phyloP scores from a whole-genome alignment of 768 basidiomycete genomes.

The Strobilomyces echinocephalus region DNA sequence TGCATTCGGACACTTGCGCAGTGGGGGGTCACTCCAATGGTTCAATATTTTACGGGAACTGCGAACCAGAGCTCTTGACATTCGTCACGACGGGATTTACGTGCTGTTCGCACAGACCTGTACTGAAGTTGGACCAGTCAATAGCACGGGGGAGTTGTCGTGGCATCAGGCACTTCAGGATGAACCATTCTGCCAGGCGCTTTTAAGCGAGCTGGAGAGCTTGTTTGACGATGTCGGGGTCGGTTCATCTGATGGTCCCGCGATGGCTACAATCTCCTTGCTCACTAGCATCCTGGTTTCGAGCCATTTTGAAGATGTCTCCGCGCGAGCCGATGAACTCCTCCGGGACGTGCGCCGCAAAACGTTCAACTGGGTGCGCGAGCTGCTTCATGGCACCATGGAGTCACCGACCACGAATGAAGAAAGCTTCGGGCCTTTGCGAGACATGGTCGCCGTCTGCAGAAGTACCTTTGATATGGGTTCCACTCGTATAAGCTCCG shows the following conservation, averaged over 20 bases:
- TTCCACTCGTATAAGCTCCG: background rate
- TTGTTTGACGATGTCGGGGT: background rate
- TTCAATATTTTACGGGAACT: background rate
- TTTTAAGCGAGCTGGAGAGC: background rate
- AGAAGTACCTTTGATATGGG: background rate
- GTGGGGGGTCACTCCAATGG: background rate
- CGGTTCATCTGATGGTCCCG: background rate
- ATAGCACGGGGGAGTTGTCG: background rate
- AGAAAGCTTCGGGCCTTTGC: background rate
- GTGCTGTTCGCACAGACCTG: background rate
- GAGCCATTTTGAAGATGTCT: background rate
- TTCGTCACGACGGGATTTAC: background rate
- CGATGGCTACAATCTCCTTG: background rate
- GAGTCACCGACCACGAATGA: background rate
- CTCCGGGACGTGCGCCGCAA: background rate
- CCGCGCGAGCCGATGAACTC: background rate
- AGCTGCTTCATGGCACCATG: background rate
- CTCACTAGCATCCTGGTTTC: background rate
- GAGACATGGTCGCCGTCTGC: background rate
- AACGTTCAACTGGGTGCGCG: background rate
- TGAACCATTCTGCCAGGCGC: background rate
- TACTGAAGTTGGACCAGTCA: background rate
- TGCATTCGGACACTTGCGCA: background rate
- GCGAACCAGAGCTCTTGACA: background rate
- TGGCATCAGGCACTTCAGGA: background rate